Conservation (phyloP, 176 grass and related monocot species). For the Puya raimondii region DNA sequence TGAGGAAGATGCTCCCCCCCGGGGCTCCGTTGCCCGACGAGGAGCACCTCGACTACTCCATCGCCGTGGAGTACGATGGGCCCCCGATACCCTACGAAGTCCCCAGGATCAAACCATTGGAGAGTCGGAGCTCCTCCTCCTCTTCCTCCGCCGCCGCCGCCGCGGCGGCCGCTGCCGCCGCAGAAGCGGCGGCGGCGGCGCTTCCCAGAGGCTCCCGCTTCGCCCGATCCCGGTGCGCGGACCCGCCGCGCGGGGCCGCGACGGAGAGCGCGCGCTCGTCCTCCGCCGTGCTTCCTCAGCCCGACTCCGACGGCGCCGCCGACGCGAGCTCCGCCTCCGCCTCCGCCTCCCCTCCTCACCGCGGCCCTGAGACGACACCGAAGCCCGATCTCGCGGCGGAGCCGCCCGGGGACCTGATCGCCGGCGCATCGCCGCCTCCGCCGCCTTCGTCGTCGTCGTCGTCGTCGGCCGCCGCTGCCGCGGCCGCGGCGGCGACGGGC, state of each 20-base stretch:
- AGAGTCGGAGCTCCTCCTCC: background rate
- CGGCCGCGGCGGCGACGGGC: background rate
- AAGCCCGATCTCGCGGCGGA: background rate
- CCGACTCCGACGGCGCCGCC: conserved; percentile 10
- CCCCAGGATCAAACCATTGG: background rate
- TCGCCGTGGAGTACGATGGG: conserved; percentile 9
- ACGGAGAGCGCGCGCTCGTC: conserved; percentile 8
- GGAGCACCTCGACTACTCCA: conserved; percentile 27
- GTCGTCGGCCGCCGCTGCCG: background rate
- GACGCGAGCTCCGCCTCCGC: conserved; percentile 3
- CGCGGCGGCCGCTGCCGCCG: background rate
- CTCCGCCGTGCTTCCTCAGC: conserved; percentile 1
- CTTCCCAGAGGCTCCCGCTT: background rate
- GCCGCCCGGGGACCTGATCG: background rate
- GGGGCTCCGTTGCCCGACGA: conserved; percentile 26
- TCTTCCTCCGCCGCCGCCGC: background rate
- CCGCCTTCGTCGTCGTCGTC: background rate
- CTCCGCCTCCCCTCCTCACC: background rate
- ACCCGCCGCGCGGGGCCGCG: conserved; percentile 1
- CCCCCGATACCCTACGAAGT: background rate
- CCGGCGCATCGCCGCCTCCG: background rate
- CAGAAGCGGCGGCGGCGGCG: background rate
- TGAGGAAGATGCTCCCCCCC: conserved; percentile 15
- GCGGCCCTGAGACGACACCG: background rate
- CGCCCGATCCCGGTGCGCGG: background rate